phyloP scores from a whole-genome alignment of 352 stramenopile genomes.

The Aphanomyces euteiches region DNA sequence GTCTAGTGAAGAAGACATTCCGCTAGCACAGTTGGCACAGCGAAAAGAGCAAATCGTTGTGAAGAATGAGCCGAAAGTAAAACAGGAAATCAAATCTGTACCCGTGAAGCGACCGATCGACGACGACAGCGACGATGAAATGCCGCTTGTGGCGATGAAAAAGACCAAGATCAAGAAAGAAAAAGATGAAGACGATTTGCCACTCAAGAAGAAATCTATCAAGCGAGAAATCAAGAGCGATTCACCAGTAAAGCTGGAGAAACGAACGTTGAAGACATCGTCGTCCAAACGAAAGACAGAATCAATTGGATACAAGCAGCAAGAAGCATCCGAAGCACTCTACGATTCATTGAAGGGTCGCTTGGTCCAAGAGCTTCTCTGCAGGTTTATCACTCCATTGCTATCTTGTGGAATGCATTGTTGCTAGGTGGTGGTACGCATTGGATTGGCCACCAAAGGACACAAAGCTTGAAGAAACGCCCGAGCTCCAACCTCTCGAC shows the following conservation, averaged over 20 bases:
- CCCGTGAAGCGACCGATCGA: slow-evolving; percentile 1
- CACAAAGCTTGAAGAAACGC: slow-evolving; percentile 44
- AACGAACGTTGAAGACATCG: slow-evolving; percentile 24
- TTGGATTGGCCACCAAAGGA: slow-evolving; percentile 67
- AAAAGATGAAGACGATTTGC: slow-evolving; percentile 21
- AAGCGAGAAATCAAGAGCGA: slow-evolving; percentile 32
- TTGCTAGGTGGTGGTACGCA: slow-evolving; percentile 77
- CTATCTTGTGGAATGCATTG: slow-evolving; percentile 43
- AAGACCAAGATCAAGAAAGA: slow-evolving; percentile 32
- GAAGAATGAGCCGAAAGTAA: background rate
- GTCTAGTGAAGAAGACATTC: slow-evolving; percentile 74
- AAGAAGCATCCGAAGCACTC: slow-evolving; percentile 77
- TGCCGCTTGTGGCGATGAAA: slow-evolving; percentile 25
- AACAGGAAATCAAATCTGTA: slow-evolving; percentile 15
- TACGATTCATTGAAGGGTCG: slow-evolving; percentile 75
- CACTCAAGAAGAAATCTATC: slow-evolving; percentile 34
- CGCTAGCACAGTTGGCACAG: slow-evolving; percentile 52
- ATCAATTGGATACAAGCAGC: slow-evolving; percentile 80
- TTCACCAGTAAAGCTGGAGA: slow-evolving; percentile 19
- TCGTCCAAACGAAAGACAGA: slow-evolving; percentile 43
- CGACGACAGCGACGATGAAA: slow-evolving; percentile 26
- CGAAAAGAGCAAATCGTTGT: background rate
- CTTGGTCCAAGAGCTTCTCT: slow-evolving; percentile 72
- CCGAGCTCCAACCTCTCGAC: slow-evolving; percentile 79
- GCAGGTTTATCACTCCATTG: slow-evolving; percentile 28